These are phyloP conservation scores for Akanthomyces muscarius DNA, from an alignment of 2,329 filamentous ascomycete species.

Conservation along the genomic window DNA sequence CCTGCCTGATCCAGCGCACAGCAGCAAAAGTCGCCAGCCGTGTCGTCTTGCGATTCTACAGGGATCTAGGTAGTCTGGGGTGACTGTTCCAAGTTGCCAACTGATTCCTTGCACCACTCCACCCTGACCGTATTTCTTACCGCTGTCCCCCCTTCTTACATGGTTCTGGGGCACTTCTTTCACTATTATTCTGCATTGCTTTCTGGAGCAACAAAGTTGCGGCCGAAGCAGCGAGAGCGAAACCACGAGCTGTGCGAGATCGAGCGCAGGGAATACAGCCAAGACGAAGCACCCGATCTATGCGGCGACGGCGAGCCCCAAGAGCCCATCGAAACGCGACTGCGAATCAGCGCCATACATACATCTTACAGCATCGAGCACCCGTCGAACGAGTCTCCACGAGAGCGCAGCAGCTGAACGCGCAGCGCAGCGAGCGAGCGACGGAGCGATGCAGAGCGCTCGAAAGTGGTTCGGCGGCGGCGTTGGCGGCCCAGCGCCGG, in stretches of 20 bases:
- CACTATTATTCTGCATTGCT: background rate
- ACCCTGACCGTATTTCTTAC: conserved; percentile 15
- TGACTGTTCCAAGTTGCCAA: conserved; percentile 9
- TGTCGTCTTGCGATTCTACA: conserved; percentile 3
- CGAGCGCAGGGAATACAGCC: background rate
- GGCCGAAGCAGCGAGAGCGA: background rate
- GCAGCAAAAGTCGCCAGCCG: conserved; percentile 8
- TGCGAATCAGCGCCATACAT: background rate
- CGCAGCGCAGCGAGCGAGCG: background rate
- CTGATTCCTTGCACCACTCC: conserved; percentile 9
- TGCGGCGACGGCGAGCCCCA: background rate
- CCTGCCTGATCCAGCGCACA: background rate
- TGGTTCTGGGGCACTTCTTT: background rate
- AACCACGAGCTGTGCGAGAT: background rate
- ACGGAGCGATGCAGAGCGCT: conserved; percentile 11
- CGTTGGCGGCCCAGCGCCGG: background rate
- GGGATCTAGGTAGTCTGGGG: conserved; percentile 4
- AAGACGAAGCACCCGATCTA: background rate
- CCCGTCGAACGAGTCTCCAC: background rate
- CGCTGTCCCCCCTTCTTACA: background rate
- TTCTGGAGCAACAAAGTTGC: background rate
- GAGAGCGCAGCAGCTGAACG: conserved; percentile 1
- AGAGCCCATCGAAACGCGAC: background rate
- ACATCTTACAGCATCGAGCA: background rate
- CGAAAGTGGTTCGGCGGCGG: conserved; percentile 5